Base-by-base conservation (phyloP, 2,329 filamentous ascomycete genomes). In the Alternaria sp. region DNA sequence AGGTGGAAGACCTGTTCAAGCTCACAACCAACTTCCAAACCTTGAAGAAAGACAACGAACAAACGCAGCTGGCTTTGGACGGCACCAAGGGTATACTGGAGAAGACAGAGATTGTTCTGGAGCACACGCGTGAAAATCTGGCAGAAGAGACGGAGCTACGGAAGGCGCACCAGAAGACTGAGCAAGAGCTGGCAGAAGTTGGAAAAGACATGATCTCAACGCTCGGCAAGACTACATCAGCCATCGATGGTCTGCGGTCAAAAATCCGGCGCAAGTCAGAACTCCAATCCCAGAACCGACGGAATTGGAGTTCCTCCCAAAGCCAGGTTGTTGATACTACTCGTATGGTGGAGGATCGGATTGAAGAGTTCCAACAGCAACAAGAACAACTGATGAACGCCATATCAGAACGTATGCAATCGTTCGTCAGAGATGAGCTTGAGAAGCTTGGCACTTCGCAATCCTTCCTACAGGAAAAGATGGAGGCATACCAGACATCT, bases 241-340 rank as follows among this genome's bases (percentile, higher is more conserved):
- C 98, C 77, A 89, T 98, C 9, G 86, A 88, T 61, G 90, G 91
- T 2, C 84, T 98, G 14, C 92, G 92, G 64, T 91, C 91, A 7
- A 99, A 99, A 79, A 89, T 97, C 65, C 88, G 88, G 69, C 88
- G 95, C 53, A 93, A 93, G 73, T 93, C 92, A 0, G 91, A 96
- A 65, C 84, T 98, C 2, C 93, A 97, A 64, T 84, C 84, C 5
- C 80, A 91, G 49, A 98, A 99, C 78, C 87, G 91, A 24, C 86
- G 88, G 55, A 87, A 87, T 3, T 99, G 95, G 95, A 83, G 86
- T 16, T 85, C 88, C 9, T 92, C 92, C 1, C 90, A 94, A 64
- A 85, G 83, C 0, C 88, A 93, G 61, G 92, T 98, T 1, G 82
- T 87, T 0, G 88, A 92, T 62, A 89, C 95, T 9, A 96, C 94